Conservation (phyloP, 1,284 basidiomycete genomes). For the Trametes sp. region DNA sequence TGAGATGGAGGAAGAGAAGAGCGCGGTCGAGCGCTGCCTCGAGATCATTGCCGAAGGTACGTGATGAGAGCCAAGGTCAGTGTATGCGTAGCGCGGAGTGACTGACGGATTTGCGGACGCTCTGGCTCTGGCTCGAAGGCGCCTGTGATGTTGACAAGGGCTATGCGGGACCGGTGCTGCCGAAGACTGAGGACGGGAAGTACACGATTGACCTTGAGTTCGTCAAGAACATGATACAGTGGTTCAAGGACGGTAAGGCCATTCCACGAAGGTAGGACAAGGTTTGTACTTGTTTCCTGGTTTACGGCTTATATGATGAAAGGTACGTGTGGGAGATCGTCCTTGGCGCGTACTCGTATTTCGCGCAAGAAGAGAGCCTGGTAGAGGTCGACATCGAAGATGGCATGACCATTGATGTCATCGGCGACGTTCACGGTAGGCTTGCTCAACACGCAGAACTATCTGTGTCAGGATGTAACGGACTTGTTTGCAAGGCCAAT, state of each 20-base stretch:
- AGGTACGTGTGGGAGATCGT: conserved; percentile 96
- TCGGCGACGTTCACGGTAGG: conserved; percentile 89
- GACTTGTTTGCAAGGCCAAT: conserved; percentile 72
- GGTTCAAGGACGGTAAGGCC: conserved; percentile 92
- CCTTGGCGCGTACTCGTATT: conserved; percentile 82
- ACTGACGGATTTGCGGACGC: too few relatives aligned
- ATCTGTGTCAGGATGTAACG: conserved; percentile 4
- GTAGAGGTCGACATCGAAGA: conserved; percentile 83
- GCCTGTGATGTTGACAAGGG: conserved; percentile 74
- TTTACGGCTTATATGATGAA: neutral
- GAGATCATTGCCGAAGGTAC: conserved; percentile 84
- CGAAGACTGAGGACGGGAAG: conserved; percentile 62
- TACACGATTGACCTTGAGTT: conserved; percentile 82
- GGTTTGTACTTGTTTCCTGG: neutral
- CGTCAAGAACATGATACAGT: conserved; percentile 86
- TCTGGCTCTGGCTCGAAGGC: conserved; percentile 49
- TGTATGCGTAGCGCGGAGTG: neutral
- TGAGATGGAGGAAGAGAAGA: conserved; percentile 87
- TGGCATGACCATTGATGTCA: conserved; percentile 88
- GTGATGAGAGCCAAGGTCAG: neutral
- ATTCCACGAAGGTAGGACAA: conserved; percentile 66
- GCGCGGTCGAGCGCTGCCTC: conserved; percentile 72
- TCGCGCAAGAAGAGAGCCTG: conserved; percentile 83
- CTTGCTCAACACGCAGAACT: conserved; percentile 10
- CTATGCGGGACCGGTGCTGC: conserved; percentile 75